phyloP scores from a whole-genome alignment of 2,329 filamentous ascomycete species.

The Blumeriella jaapii region DNA sequence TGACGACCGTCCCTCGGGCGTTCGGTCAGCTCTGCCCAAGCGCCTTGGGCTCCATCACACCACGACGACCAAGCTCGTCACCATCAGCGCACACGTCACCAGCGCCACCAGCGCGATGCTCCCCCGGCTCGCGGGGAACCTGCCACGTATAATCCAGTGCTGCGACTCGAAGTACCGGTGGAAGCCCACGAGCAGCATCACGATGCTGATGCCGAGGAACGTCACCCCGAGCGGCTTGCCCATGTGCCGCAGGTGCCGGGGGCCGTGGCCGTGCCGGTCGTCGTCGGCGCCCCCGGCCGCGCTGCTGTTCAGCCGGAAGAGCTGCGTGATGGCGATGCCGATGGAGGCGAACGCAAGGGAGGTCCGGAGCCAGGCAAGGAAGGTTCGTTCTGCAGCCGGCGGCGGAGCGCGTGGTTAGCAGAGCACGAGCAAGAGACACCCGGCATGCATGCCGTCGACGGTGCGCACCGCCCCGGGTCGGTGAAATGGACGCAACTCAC shows the following conservation, averaged over 20 bases:
- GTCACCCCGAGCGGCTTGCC: conserved; percentile 67
- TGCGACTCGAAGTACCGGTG: conserved; percentile 69
- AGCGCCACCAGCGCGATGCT: conserved; percentile 60
- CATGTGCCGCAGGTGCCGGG: conserved; percentile 46
- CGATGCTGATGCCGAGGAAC: conserved; percentile 64
- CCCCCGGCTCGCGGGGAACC: conserved; percentile 68
- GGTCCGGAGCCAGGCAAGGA: conserved; percentile 75
- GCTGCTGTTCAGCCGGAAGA: conserved; percentile 70
- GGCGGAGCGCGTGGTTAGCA: conserved; percentile 1
- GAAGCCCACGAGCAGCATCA: conserved; percentile 66
- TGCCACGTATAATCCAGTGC: conserved; percentile 67
- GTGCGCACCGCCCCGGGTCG: background rate
- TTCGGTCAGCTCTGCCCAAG: conserved; percentile 17
- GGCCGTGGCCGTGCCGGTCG: conserved; percentile 28
- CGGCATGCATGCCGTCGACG: no score
- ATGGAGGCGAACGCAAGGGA: conserved; percentile 73
- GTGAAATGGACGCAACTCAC: conserved; percentile 31
- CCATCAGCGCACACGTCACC: conserved; percentile 52
- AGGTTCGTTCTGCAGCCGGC: conserved; percentile 66
- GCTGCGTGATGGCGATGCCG: conserved; percentile 72
- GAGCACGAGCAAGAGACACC: background rate
- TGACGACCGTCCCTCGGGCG: no score
- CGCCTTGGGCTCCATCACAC: conserved; percentile 35
- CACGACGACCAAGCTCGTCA: conserved; percentile 47
- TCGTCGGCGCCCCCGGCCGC: conserved; percentile 18